These are phyloP conservation scores for Penicillium soppii DNA, from an alignment of 495 filamentous ascomycete genomes.

Conservation along the genomic window DNA sequence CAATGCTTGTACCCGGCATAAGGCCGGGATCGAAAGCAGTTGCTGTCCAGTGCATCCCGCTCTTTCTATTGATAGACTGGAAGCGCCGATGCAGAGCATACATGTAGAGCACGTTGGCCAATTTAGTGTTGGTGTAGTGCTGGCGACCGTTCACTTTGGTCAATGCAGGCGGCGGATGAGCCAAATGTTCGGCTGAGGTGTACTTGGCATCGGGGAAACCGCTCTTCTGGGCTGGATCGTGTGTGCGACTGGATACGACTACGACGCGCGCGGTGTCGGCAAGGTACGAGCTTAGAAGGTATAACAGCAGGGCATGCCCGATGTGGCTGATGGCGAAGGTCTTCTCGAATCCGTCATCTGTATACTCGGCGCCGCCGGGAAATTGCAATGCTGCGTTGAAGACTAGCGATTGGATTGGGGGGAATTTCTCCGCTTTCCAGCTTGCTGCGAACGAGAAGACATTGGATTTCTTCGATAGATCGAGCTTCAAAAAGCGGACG, in stretches of 20 bases:
- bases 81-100: slow-evolving; percentile 41
- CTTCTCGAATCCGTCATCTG: slow-evolving; percentile 42
- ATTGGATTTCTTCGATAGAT: slow-evolving; percentile 39
- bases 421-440: slow-evolving; percentile 36
- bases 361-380: slow-evolving; percentile 27
- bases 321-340: slow-evolving; percentile 40
- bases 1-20: slow-evolving; percentile 47
- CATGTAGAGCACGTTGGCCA: slow-evolving; percentile 34
- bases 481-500: slow-evolving; percentile 39
- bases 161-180: slow-evolving; percentile 21
- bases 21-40: slow-evolving; percentile 44
- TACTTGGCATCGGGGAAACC: slow-evolving; percentile 30
- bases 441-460: slow-evolving; percentile 38
- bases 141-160: slow-evolving; percentile 26
- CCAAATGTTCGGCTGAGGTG: slow-evolving; percentile 29
- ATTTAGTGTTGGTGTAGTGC: slow-evolving; percentile 28
- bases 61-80: slow-evolving; percentile 8
- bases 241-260: slow-evolving; percentile 30
- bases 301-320: slow-evolving; percentile 52
- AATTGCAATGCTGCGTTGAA: slow-evolving; percentile 49
- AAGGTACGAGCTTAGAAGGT: slow-evolving; percentile 45
- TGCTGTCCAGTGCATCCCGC: slow-evolving; percentile 31
- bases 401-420: slow-evolving; percentile 44
- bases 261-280: slow-evolving; percentile 49
- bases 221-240: slow-evolving; percentile 32